These are phyloP conservation scores for Calocera cornea DNA, from an alignment of 768 basidiomycete genomes.

Conservation along the genomic window DNA sequence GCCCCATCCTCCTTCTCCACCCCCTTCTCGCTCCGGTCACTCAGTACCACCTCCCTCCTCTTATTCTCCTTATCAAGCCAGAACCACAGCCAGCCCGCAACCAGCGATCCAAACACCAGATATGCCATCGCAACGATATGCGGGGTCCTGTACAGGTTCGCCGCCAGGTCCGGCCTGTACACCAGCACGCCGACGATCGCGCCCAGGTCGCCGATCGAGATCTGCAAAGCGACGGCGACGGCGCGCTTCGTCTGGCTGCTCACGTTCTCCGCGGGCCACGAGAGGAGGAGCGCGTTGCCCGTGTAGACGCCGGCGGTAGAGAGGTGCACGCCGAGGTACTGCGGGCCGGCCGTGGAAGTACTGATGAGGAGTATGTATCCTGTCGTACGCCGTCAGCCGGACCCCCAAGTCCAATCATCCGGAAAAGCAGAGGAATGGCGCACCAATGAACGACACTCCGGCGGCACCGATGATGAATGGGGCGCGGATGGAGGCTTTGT, in stretches of 20 bases:
- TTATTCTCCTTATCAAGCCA: constrained; percentile 41
- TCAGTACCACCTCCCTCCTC: constrained; percentile 15
- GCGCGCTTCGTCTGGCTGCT: constrained; percentile 55
- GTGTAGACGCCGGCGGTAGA: constrained; percentile 45
- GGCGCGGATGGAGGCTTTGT: constrained; percentile 31
- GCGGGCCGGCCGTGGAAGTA: constrained; percentile 35
- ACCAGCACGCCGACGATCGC: constrained; percentile 46
- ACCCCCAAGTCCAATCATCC: no score
- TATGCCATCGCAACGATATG: constrained; percentile 51
- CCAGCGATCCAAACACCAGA: constrained; percentile 34
- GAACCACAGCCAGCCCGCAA: constrained; percentile 33
- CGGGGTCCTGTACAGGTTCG: constrained; percentile 38
- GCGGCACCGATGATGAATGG: constrained; percentile 42
- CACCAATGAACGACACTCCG: constrained; percentile 39
- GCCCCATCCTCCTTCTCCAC: constrained; percentile 2
- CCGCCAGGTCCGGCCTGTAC: constrained; percentile 38
- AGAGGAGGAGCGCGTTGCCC: constrained; percentile 37
- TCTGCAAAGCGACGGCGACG: constrained; percentile 48
- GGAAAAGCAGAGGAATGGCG: not conserved
- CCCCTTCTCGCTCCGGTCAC: not conserved
- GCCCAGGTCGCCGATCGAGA: constrained; percentile 47
- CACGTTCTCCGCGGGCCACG: constrained; percentile 56
- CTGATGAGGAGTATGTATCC: constrained; percentile 46
- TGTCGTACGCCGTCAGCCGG: constrained; percentile 12
- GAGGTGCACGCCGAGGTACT: constrained; percentile 46